phyloP scores from a whole-genome alignment of 73 alveolate genomes.

The Tetrahymena elliotti region DNA sequence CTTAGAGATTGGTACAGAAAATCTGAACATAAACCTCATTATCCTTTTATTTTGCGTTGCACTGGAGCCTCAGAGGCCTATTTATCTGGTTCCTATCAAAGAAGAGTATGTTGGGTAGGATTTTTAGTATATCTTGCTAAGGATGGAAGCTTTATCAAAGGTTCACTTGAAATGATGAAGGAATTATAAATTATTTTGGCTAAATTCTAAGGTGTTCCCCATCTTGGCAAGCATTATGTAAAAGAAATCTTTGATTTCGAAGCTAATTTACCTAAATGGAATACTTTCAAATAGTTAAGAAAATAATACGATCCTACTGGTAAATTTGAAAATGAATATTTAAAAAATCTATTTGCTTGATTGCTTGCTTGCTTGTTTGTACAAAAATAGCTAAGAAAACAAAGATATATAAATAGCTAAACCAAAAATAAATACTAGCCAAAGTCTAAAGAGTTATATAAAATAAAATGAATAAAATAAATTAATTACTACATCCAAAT shows the following conservation, averaged over 20 bases:
- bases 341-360: not conserved
- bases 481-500: no score
- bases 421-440: no score
- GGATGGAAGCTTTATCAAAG: not conserved
- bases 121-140: not conserved
- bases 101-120: not conserved
- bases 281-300: not conserved
- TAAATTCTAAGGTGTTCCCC: not conserved
- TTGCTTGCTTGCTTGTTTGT: no score
- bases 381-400: no score
- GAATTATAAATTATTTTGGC: not conserved
- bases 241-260: not conserved
- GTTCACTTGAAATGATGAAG: not conserved
- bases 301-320: not conserved
- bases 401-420: no score
- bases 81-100: not conserved
- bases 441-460: no score
- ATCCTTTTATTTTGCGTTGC: not conserved
- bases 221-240: not conserved
- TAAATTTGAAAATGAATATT: not conserved
- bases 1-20: not conserved
- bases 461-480: no score
- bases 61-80: not conserved
- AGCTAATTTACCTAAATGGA: not conserved
- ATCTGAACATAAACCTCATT: not conserved